Evolutionary conservation across 2,329 filamentous ascomycete genomes (phyloP).

Genomic region (Colletotrichum sp.): DNA sequence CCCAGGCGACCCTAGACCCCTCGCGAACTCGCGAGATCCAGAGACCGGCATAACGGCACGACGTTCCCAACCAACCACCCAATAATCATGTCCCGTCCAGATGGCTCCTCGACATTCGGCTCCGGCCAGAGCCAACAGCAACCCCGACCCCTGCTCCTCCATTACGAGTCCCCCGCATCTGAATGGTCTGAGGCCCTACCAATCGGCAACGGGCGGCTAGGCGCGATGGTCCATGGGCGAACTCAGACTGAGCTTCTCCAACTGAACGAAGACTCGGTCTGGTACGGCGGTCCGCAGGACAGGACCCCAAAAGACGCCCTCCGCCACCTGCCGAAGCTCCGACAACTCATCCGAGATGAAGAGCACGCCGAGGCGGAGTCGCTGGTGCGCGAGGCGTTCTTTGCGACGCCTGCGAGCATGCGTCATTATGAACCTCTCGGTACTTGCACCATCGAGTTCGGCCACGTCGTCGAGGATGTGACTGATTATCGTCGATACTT

Average conservation of each 20-base stretch:
- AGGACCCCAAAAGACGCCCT: constrained; percentile 39
- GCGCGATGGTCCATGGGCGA: constrained; percentile 43
- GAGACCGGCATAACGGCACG: constrained; percentile 13
- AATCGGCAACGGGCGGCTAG: constrained; percentile 47
- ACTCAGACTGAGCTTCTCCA: constrained; percentile 38
- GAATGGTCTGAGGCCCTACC: constrained; percentile 38
- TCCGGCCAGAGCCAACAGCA: background rate
- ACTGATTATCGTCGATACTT: constrained; percentile 19
- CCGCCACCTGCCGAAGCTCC: constrained; percentile 36
- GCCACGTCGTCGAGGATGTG: constrained; percentile 27
- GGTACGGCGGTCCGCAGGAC: constrained; percentile 44
- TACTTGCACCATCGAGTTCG: constrained; percentile 42
- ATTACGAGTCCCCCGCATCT: constrained; percentile 32
- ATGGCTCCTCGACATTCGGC: background rate
- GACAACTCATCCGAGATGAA: constrained; percentile 39
- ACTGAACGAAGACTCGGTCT: constrained; percentile 52
- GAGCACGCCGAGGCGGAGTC: constrained; percentile 23
- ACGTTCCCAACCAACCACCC: background rate
- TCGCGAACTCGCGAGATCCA: background rate
- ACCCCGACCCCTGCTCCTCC: constrained; percentile 21
- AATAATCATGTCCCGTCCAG: background rate
- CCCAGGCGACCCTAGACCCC: background rate
- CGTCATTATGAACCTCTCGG: constrained; percentile 51
- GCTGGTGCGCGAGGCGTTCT: constrained; percentile 37
- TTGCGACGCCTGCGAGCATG: constrained; percentile 48